Conservation (phyloP, 2,329 filamentous ascomycete species). For the Rosellinia necatrix region DNA sequence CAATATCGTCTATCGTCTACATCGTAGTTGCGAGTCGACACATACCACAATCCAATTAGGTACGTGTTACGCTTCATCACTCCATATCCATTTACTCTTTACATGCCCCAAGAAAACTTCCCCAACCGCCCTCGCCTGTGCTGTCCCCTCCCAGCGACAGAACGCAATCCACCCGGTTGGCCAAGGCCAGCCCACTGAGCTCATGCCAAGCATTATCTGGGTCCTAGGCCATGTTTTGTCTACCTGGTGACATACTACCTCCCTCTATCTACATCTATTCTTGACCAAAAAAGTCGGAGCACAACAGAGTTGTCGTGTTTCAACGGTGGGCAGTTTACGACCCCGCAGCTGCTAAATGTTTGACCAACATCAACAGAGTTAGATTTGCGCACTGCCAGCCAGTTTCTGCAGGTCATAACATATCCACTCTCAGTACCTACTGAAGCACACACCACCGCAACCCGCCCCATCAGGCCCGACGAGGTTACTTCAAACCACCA, state of each 20-base stretch:
- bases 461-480: conserved; percentile 8
- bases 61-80: background rate
- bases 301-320: conserved; percentile 14
- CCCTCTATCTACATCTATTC: conserved; percentile 10
- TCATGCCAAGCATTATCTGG: conserved; percentile 24
- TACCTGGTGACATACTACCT: conserved; percentile 23
- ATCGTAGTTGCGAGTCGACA: conserved; percentile 3
- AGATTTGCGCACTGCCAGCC: conserved; percentile 16
- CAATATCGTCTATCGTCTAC: conserved; percentile 5
- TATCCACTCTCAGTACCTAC: conserved; percentile 29
- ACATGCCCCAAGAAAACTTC: conserved; percentile 2
- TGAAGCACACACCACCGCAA: conserved; percentile 19
- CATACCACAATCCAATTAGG: conserved; percentile 15
- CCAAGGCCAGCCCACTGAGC: conserved; percentile 25
- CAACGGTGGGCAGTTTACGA: conserved; percentile 13
- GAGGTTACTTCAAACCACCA: conserved; percentile 13
- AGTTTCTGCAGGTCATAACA: conserved; percentile 27
- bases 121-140: conserved; percentile 12
- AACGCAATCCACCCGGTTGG: conserved; percentile 24
- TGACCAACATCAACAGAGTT: conserved; percentile 13
- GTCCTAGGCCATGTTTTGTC: conserved; percentile 16
- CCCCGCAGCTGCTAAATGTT: conserved; percentile 25
- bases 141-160: conserved; percentile 6
- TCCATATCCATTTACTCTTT: background rate
- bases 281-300: conserved; percentile 6